Evolutionary conservation across 176 grass and related monocot species (phyloP), one percentile per base, ranked within the genome.

Genomic region (Carex myosuroides): DNA sequence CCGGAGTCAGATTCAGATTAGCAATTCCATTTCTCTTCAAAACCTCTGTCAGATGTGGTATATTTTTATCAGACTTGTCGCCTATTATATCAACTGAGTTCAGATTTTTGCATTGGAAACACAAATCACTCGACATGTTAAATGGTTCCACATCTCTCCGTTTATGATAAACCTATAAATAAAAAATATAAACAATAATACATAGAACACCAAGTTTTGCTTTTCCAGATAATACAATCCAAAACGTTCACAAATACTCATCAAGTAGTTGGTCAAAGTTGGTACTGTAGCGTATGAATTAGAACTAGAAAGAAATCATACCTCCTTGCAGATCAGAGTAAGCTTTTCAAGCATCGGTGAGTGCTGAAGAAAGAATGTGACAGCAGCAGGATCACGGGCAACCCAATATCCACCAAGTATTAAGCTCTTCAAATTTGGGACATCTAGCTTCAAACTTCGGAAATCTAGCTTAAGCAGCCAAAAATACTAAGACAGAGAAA

Each of bases 361-460:
- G 14, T 82, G 60, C 11, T 67, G 60, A 50, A 82, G 80, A 82
- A 82, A 82, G 39, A 54, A 82, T 50, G 60, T 42, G 63, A 82
- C 20, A 9, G 39, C 80, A 68, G 66, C 60, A 18, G 32, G 41
- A 82, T 67, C 54, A 65, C 60, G 33, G 3, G 39, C 10, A 24
- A 53, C 21, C 80, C 80, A 82, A 53, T 33, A 24, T 67, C 80
- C 80, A 50, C 80, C 80, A 82, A 82, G 80, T 24, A 18, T 82
- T 67, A 82, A 82, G 24, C 42, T 24, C 60, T 82, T 82, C 60
- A 82, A 32, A 82, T 82, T 82, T 50, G 41, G 61, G 4, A 82
- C 12, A 16, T 82, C 60, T 67, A 82, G 80, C 67, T 70, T 70
- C 33, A 70, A 70, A 70, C 8, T 70, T 42, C n/a, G 33, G 13